Conservation (phyloP, 2,329 filamentous ascomycete species). For the Emericellopsis atlantica region DNA sequence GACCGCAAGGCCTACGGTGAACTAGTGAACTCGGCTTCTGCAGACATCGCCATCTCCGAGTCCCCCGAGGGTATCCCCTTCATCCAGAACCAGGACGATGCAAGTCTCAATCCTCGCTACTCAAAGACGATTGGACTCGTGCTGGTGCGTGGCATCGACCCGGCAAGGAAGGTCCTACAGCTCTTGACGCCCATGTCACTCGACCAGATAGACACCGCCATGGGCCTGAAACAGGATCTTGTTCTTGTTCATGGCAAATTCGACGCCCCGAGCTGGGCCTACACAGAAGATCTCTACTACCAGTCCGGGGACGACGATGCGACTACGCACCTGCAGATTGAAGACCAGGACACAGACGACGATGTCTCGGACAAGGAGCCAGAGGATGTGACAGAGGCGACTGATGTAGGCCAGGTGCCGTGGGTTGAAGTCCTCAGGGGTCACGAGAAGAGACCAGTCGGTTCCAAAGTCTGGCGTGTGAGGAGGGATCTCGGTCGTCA, state of each 20-base stretch:
- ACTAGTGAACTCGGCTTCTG: conserved; percentile 5
- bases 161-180: conserved; percentile 38
- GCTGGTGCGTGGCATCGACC: conserved; percentile 59
- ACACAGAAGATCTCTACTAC: conserved; percentile 47
- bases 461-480: conserved; percentile 51
- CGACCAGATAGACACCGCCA: conserved; percentile 24
- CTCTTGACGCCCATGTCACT: conserved; percentile 48
- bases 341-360: conserved; percentile 20
- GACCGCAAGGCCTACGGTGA: conserved; percentile 33
- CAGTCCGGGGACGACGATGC: conserved; percentile 17
- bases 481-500: conserved; percentile 44
- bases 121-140: conserved; percentile 51
- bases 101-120: conserved; percentile 44
- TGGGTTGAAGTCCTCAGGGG: conserved; percentile 48
- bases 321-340: conserved; percentile 15
- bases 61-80: conserved; percentile 46
- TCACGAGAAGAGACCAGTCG: conserved; percentile 41
- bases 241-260: conserved; percentile 57
- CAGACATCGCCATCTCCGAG: conserved; percentile 7
- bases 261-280: conserved; percentile 58
- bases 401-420: conserved; percentile 24
- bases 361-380: conserved; percentile 17
- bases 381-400: conserved; percentile 9
- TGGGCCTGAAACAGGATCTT: conserved; percentile 30
- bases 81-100: conserved; percentile 40